A percentile compares a stretch with the other conserved stretches of the same genome.
Conservation (phyloP, 441 rosid species). For the Biscutella laevigata region DNA sequence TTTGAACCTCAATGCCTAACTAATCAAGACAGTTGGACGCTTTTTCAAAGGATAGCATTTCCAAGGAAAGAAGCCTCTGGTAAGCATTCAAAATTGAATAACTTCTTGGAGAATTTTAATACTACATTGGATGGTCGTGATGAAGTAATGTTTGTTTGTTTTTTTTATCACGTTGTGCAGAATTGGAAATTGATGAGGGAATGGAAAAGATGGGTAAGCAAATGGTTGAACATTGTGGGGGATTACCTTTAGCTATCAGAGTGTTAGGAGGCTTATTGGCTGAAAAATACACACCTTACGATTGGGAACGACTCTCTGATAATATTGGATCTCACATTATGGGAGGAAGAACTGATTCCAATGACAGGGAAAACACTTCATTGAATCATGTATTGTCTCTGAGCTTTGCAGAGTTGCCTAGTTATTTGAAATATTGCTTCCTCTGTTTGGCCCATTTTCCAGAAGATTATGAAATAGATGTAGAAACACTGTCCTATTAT, state of each 20-base stretch:
- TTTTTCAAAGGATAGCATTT: slow-evolving; percentile 9
- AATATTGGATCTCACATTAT: not conserved
- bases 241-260: not conserved
- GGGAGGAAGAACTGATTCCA: not conserved
- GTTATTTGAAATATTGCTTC: slow-evolving; percentile 24
- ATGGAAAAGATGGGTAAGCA: slow-evolving; percentile 7
- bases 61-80: not conserved
- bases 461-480: slow-evolving; percentile 9
- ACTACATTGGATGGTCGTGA: too few species aligned
- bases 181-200: not conserved
- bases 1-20: slow-evolving; percentile 7
- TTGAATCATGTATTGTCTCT: not conserved
- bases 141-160: too few species aligned
- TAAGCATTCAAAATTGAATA: not conserved
- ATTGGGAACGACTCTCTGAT: slow-evolving; percentile 6
- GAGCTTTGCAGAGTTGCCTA: slow-evolving; percentile 23
- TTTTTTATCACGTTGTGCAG: too few species aligned
- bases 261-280: slow-evolving; percentile 15
- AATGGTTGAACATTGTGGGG: slow-evolving; percentile 22
- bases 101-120: not conserved
- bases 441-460: slow-evolving; percentile 27
- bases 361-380: not conserved
- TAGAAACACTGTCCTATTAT: not conserved
- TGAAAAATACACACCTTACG: not conserved
- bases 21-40: slow-evolving; percentile 17